Percentiles rank a stretch among this genome's conserved stretches.
Conservation (phyloP, 768 basidiomycete species). For the Amanita polypyramis region DNA sequence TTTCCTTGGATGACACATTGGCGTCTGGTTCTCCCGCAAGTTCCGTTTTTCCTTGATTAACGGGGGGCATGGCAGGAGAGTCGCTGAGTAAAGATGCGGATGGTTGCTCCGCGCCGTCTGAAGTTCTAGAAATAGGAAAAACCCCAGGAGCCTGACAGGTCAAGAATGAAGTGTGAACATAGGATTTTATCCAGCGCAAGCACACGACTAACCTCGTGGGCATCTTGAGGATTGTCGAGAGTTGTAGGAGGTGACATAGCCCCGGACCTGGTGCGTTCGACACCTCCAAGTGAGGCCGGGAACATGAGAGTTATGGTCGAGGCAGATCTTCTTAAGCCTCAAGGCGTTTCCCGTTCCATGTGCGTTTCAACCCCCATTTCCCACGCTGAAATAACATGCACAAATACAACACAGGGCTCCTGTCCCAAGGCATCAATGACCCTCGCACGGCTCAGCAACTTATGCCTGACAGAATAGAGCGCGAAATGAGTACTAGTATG, state of each 20-base stretch:
- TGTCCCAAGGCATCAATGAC: too few species aligned
- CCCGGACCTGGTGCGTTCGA: background rate
- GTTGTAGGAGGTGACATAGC: background rate
- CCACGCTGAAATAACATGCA: conserved; percentile 4
- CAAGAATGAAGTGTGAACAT: background rate
- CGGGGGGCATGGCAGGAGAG: background rate
- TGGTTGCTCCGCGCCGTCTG: background rate
- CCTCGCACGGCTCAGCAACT: too few species aligned
- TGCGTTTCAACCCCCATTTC: conserved; percentile 1
- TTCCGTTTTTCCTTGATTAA: background rate
- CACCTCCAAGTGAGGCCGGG: conserved; percentile 1
- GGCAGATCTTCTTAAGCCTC: background rate
- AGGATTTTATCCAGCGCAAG: background rate
- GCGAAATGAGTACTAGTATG: too few species aligned
- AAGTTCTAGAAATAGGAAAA: background rate
- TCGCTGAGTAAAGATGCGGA: background rate
- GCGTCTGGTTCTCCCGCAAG: background rate
- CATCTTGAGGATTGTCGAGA: background rate
- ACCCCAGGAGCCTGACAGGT: background rate
- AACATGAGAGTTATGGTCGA: conserved; percentile 3
- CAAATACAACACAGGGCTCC: background rate
- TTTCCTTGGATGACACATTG: background rate
- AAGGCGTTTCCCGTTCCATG: conserved; percentile 3
- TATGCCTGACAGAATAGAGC: too few species aligned
- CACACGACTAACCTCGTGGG: background rate